Percentiles rank a stretch among this genome's conserved stretches.
Conservation (phyloP, 2,329 filamentous ascomycete species). For the Lasiodiplodia theobromae region DNA sequence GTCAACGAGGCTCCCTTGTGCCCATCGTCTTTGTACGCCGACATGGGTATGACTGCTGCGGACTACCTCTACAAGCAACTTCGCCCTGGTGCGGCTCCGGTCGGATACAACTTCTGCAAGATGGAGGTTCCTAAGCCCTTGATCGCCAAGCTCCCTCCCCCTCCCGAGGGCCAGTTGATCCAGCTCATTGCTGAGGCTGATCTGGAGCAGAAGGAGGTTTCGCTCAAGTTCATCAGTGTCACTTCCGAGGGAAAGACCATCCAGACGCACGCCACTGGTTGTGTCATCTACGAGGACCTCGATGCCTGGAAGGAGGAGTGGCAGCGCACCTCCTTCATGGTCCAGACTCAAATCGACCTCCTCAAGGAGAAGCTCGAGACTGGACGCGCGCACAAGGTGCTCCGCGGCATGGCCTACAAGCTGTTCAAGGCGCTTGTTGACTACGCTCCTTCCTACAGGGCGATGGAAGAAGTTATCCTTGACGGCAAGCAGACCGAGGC, state of each 20-base stretch:
- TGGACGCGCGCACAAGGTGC: slow-evolving; percentile 74
- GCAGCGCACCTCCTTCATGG: slow-evolving; percentile 68
- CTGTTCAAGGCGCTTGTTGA: slow-evolving; percentile 66
- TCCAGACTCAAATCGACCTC: slow-evolving; percentile 65
- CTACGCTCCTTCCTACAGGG: slow-evolving; percentile 64
- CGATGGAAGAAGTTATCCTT: slow-evolving; percentile 65
- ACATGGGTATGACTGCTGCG: slow-evolving; percentile 70
- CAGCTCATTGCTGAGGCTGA: slow-evolving; percentile 68
- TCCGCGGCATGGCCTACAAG: slow-evolving; percentile 81
- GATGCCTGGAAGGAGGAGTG: slow-evolving; percentile 70
- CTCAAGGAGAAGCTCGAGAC: slow-evolving; percentile 70
- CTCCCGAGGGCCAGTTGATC: slow-evolving; percentile 64
- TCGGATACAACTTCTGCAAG: slow-evolving; percentile 69
- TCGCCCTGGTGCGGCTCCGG: slow-evolving; percentile 61
- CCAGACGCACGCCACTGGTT: slow-evolving; percentile 68
- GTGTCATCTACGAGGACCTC: slow-evolving; percentile 67
- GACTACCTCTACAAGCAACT: slow-evolving; percentile 73
- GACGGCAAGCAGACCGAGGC: slow-evolving; percentile 64
- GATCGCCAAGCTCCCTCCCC: slow-evolving; percentile 62
- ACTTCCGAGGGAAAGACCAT: slow-evolving; percentile 65
- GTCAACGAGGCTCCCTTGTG: slow-evolving; percentile 72
- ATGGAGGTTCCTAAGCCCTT: slow-evolving; percentile 76
- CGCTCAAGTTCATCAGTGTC: slow-evolving; percentile 64
- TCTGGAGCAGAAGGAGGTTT: slow-evolving; percentile 61
- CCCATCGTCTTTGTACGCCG: slow-evolving; percentile 69